Base-by-base conservation (phyloP, 345 rosid species). In the Corchorus olitorius region DNA sequence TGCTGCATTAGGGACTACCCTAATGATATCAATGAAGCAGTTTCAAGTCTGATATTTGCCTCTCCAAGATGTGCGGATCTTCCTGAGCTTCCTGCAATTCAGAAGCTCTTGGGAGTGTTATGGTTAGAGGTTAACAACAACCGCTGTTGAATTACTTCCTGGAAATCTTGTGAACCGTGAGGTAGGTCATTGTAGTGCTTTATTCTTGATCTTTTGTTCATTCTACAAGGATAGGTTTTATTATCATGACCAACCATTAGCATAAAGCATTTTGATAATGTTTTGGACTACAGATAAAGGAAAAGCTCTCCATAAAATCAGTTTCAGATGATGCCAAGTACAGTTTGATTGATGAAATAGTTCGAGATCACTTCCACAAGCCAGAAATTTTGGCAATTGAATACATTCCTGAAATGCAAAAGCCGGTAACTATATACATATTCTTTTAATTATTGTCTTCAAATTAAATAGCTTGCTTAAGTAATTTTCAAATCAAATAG, bases 31-130 rank as follows among this genome's bases (percentile, higher is more conserved):
- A 91, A 88, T 3, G 97, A 93, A 87, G 97, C 97, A n/a, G 87
- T 92, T 86, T 93, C 98, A 9, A 96, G 86, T 77, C 91, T 92
- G 22, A 84, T 93, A 77, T 96, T 79, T 82, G 94, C 97, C 56
- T 96, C 98, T 37, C 83, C 94, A 6, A 88, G 97, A 72, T 91
- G 97, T 56, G 94, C 95, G 10, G 97, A 92, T 53, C 78, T 96
- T 63, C 97, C 89, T 8, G 97, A 96, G 85, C 92, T 96, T 65
- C 61, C 83, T 1, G 53, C 19, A 14, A 81, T 92, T 27, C 78
- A 96, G 74, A 87, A 92, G 81, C 88, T 95, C 20, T 89, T 90
- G 81, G 65, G 88, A 93, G 79, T 92, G 92, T 19, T 92, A 92
- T 50, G 98, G 98, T 27, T 88, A 83, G 71, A 74, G 76, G 48